phyloP scores from a whole-genome alignment of 1,139 yeast genomes.

The Saccharomyces pastorianus region DNA sequence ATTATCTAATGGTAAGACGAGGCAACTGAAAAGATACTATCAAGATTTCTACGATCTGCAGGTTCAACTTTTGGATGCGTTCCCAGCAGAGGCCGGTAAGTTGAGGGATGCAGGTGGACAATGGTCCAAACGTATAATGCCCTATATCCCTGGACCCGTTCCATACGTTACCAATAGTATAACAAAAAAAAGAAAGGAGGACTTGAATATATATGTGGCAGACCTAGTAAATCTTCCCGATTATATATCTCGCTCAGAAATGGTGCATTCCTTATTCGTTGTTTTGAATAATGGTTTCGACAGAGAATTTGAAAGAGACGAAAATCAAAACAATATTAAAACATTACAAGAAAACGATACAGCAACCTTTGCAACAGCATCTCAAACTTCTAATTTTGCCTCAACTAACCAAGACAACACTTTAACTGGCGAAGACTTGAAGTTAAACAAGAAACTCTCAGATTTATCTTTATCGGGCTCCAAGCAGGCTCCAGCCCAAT shows the following conservation, averaged over 20 bases:
- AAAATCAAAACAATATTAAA: constrained; percentile 25
- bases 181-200: constrained; percentile 76
- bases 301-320: constrained; percentile 29
- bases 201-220: constrained; percentile 73
- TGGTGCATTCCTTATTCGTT: constrained; percentile 66
- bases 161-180: constrained; percentile 86
- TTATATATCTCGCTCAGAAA: constrained; percentile 62
- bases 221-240: constrained; percentile 68
- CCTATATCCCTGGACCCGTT: constrained; percentile 94
- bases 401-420: constrained; percentile 25
- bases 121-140: constrained; percentile 69
- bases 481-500: not conserved
- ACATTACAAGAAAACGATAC: constrained; percentile 18
- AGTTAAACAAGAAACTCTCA: constrained; percentile 23
- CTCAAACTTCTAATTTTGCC: not conserved
- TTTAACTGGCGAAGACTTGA: constrained; percentile 26
- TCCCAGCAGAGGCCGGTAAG: constrained; percentile 91
- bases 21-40: constrained; percentile 79
- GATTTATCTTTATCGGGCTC: constrained; percentile 25
- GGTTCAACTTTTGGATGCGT: constrained; percentile 69
- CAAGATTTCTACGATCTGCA: constrained; percentile 96
- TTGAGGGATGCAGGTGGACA: constrained; percentile 35
- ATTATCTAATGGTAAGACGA: constrained; percentile 56
- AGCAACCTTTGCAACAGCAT: constrained; percentile 1
- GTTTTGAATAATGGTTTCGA: constrained; percentile 41